Conservation (phyloP, 169 alveolate species). For the Eimeria falciformis region DNA sequence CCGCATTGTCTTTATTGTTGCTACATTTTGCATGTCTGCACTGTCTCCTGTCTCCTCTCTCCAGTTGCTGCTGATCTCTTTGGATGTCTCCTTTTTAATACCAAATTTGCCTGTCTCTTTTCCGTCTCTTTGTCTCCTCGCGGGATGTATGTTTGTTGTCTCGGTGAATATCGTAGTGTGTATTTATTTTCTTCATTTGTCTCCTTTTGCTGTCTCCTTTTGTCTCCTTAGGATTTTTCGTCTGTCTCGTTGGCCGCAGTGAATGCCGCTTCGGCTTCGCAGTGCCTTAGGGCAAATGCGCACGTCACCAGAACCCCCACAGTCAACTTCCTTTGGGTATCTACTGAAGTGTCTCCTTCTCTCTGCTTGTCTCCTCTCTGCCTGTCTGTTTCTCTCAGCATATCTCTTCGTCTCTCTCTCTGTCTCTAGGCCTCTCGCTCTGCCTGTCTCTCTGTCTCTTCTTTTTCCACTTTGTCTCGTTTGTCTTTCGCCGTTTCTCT, state of each 20-base stretch:
- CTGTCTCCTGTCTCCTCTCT: not conserved
- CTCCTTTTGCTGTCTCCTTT: not conserved
- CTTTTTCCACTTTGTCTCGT: too few relatives aligned
- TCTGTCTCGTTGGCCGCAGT: not conserved
- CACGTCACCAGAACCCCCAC: constrained; percentile 17
- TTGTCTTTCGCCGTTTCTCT: too few relatives aligned
- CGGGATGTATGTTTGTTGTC: too few relatives aligned
- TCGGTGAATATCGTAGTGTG: not conserved
- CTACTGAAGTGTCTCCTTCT: too few relatives aligned
- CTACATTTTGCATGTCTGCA: too few relatives aligned
- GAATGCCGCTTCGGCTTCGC: not conserved
- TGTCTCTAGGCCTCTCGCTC: too few relatives aligned
- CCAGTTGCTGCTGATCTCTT: not conserved
- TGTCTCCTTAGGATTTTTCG: not conserved
- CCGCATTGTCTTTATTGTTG: too few relatives aligned
- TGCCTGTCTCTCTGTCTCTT: too few relatives aligned
- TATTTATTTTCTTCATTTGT: not conserved
- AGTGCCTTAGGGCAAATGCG: not conserved
- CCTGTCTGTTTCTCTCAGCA: too few relatives aligned
- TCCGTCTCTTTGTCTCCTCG: not conserved
- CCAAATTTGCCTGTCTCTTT: not conserved
- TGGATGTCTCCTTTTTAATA: not conserved
- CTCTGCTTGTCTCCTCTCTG: too few relatives aligned
- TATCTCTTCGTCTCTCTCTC: too few relatives aligned
- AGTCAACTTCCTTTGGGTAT: constrained; percentile 28